phyloP scores from a whole-genome alignment of 768 basidiomycete species.

The Collybia sp. region DNA sequence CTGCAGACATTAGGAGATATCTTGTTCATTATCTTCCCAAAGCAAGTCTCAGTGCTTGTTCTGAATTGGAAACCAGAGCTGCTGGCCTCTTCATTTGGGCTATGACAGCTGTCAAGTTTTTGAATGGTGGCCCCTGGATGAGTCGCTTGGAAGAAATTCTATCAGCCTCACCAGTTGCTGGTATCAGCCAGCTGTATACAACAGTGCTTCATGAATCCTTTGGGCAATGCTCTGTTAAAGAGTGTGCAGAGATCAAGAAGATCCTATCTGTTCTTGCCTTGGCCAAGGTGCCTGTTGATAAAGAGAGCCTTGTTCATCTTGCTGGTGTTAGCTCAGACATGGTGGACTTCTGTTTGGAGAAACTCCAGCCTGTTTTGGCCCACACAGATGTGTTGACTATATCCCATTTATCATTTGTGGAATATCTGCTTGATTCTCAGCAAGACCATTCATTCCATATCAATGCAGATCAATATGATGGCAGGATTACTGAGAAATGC shows the following conservation, averaged over 20 bases:
- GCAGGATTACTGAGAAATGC: background rate
- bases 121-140: slow-evolving; percentile 4
- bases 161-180: background rate
- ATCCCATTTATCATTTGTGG: background rate
- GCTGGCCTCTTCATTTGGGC: slow-evolving; percentile 19
- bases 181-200: background rate
- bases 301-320: background rate
- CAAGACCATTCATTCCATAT: background rate
- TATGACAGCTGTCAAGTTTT: slow-evolving; percentile 13
- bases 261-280: background rate
- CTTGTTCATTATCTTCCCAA: too few species aligned
- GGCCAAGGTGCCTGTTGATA: background rate
- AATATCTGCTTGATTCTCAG: background rate
- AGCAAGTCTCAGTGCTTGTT: too few species aligned
- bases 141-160: background rate
- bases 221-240: background rate
- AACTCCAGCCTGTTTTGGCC: background rate
- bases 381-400: background rate
- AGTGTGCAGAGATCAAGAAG: background rate
- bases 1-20: too few species aligned
- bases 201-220: background rate
- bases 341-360: background rate
- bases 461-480: background rate
- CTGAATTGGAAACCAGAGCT: too few species aligned
- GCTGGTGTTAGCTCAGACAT: too few species aligned